Evolutionary conservation across 805 yeast genomes (phyloP), one percentile per base, ranked within the genome.

Genomic region (Saturnispora hagleri): DNA sequence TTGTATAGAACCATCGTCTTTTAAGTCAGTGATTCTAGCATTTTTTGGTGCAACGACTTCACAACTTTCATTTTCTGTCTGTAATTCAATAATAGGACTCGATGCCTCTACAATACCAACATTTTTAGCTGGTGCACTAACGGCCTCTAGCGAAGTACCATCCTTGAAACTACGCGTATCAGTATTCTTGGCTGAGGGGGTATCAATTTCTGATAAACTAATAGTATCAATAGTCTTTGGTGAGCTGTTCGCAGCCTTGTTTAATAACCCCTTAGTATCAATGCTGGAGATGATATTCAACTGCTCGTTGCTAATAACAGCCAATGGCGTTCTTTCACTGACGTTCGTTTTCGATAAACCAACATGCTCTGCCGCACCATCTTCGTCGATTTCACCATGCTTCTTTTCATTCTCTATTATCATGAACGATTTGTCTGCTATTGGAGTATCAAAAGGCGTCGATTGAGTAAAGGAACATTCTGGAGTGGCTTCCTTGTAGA

Each of bases 401-500:
- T 1, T 33, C n/a, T 17, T n/a, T 24, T 36, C 35, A 26, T 12
- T 18, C 13, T 40, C 44, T 9, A 24, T 41, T 10, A 26, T 10
- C 22, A 43, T 33, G n/a, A 46, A 50, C 2, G 48, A 43, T 22
- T 44, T 50, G 31, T 50, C 52, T 6, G 52, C 52, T 10, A 44
- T 5, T 28, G 52, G 52, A 13, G 52, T 50, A 20, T 20, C 35
- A n/a, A 17, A 13, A 9, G 52, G 52, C 5, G 52, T 50, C 1
- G 52, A 50, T 27, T 43, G 48, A n/a, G 40, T 36, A 40, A 50
- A 50, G 12, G 52, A 44, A 8, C 33, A 24, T 15, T 50, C 52
- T 36, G 52, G 52, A 8, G 52, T 50, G 17, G 28, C 12, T 31
- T 50, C 52, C 10, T 55, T 55, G 31, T 53, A 56, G n/a, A 56